Evolutionary conservation across 1,284 basidiomycete species (phyloP).

Genomic region (Rhodotorula sp.): DNA sequence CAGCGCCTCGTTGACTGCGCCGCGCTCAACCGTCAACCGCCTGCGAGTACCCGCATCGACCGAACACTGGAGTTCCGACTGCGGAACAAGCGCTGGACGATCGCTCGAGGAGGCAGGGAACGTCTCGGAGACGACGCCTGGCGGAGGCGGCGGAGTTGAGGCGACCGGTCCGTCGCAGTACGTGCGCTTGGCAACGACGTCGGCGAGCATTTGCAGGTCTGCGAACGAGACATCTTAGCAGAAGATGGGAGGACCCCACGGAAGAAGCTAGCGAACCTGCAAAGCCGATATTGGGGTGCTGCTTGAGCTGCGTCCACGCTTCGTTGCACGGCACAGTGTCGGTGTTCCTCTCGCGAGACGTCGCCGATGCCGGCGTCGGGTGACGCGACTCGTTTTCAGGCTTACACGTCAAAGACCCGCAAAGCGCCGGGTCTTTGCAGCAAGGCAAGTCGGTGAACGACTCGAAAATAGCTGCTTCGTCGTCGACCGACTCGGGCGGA

Average conservation of each 20-base stretch:
- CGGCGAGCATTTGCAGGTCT: slow-evolving; percentile 46
- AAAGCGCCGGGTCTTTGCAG: slow-evolving; percentile 42
- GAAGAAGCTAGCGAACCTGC: slow-evolving; percentile 23
- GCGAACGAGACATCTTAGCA: slow-evolving; percentile 2
- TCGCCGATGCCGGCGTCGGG: slow-evolving; percentile 15
- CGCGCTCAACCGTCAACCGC: slow-evolving; percentile 39
- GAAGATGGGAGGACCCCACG: too few species aligned
- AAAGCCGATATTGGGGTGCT: slow-evolving; percentile 43
- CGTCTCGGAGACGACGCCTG: slow-evolving; percentile 4
- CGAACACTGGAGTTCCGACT: slow-evolving; percentile 20
- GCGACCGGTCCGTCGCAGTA: slow-evolving; percentile 35
- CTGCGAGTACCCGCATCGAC: slow-evolving; percentile 29
- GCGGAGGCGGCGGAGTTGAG: background rate
- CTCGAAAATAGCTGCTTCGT: slow-evolving; percentile 33
- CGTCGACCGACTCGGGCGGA: slow-evolving; percentile 26
- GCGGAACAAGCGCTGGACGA: slow-evolving; percentile 10
- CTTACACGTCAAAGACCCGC: slow-evolving; percentile 40
- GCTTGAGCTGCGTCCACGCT: slow-evolving; percentile 42
- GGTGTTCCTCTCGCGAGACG: slow-evolving; percentile 22
- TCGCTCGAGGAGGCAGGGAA: background rate
- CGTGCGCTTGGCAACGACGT: slow-evolving; percentile 44
- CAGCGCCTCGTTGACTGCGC: slow-evolving; percentile 42
- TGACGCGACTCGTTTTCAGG: slow-evolving; percentile 2
- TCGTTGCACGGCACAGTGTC: slow-evolving; percentile 42
- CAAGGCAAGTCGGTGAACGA: slow-evolving; percentile 41